Base-by-base conservation (phyloP, 2,329 filamentous ascomycete genomes). In the Helicocarpus griseus region DNA sequence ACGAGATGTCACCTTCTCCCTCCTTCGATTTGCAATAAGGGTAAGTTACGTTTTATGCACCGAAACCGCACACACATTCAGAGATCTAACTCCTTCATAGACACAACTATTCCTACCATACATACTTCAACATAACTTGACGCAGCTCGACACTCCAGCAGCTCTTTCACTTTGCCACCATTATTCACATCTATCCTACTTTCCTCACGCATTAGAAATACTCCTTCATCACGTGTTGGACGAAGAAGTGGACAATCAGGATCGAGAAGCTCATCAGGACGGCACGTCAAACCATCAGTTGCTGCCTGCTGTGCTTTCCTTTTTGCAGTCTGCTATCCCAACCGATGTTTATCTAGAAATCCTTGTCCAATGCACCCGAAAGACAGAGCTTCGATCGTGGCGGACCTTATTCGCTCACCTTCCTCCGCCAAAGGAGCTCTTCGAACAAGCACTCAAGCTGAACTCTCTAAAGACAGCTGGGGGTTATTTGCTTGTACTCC, bases 341-440 rank as follows among this genome's bases (percentile, higher is more conserved):
- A 82, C 64, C 0, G 64, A 65, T 9, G 63, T 89, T 53, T 98
- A 96, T 63, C 82, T 97, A 14, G 91, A 97, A 61, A 93, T 97
- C 53, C 85, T 98, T 22, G 86, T 98, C 19, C 93, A 95, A 69
- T 98, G 93, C 70, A 96, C 93, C 1, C 85, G 93, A 50, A 98
- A 98, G 70, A 98, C 93, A 0, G 93, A 98, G 65, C 83, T 95
- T 6, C 83, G 91, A 36, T 95, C 89, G 51, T 98, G 93, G 93
- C 83, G 86, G 54, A 96, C 93, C 0, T 76, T 98, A 1, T 98
- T 98, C 67, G 82, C 84, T 4, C 89, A 96, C 61, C 77, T 98
- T 1, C 93, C 93, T 0, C 88, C 91, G 1, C 88, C 91, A 3
- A 85, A 89, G 61, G 87, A 93, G 59, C 78, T 98, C 0, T 98